These are phyloP conservation scores for Amanita pseudoporphyria DNA, from an alignment of 768 basidiomycete species.

Conservation along the genomic window DNA sequence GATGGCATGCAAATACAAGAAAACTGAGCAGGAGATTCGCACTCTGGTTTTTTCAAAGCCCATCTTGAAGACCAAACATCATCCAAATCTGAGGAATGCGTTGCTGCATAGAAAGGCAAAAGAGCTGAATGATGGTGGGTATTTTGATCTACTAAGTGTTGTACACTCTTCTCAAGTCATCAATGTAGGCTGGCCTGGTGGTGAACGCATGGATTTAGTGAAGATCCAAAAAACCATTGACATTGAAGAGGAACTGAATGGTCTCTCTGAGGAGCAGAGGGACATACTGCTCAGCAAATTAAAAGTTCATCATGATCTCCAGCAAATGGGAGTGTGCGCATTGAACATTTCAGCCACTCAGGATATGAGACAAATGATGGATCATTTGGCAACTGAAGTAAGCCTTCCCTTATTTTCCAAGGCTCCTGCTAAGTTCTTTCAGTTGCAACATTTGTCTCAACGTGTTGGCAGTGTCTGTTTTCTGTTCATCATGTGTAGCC, in stretches of 20 bases:
- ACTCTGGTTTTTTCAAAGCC: neutral
- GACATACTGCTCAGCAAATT: neutral
- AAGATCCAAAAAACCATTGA: neutral
- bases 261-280: no score
- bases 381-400: neutral
- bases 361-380: neutral
- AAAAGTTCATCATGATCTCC: neutral
- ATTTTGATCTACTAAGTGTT: neutral
- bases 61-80: neutral
- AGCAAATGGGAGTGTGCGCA: neutral
- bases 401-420: no score
- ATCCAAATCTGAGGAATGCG: no score
- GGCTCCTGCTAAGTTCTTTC: no score
- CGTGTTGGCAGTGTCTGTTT: no score
- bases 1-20: neutral
- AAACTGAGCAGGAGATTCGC: neutral
- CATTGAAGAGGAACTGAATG: neutral
- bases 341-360: neutral
- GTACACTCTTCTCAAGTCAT: no score
- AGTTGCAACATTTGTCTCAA: no score
- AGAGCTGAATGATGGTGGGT: conserved; percentile 1
- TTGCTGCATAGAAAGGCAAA: neutral
- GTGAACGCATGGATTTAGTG: neutral
- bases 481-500: no score
- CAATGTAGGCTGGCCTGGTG: neutral